These are phyloP conservation scores for Trichothecium roseum DNA, from an alignment of 2,329 filamentous ascomycete species.

Conservation along the genomic window DNA sequence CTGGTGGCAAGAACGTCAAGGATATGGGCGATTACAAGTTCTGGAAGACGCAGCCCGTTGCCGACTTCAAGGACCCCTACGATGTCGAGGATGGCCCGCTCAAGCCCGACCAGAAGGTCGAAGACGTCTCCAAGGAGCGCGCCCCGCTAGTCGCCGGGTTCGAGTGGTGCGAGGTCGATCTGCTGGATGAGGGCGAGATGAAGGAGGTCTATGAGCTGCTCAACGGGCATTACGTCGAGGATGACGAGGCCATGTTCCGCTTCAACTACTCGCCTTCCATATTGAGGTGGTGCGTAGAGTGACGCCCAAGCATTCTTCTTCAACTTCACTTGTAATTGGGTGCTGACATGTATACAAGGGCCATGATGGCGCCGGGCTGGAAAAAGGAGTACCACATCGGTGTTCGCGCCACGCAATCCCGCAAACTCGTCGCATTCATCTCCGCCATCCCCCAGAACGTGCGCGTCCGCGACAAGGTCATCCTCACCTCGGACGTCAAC, in stretches of 20 bases:
- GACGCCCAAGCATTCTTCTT: too few relatives aligned
- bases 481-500: constrained; percentile 88
- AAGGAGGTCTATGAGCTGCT: constrained; percentile 88
- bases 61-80: constrained; percentile 55
- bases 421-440: constrained; percentile 90
- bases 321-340: not conserved
- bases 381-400: constrained; percentile 90
- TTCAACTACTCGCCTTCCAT: constrained; percentile 92
- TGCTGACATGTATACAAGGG: constrained; percentile 53
- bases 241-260: constrained; percentile 92
- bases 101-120: constrained; percentile 59
- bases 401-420: constrained; percentile 72
- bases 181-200: constrained; percentile 67
- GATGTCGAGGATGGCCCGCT: constrained; percentile 72
- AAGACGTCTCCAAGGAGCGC: constrained; percentile 69
- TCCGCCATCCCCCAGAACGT: constrained; percentile 82
- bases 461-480: constrained; percentile 62
- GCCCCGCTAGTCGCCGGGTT: constrained; percentile 70
- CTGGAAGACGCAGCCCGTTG: constrained; percentile 95
- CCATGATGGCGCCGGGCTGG: constrained; percentile 91
- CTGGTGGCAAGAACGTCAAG: constrained; percentile 80
- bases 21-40: constrained; percentile 98
- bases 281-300: constrained; percentile 62
- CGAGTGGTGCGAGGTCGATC: constrained; percentile 87
- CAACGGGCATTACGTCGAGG: constrained; percentile 92